Evolutionary conservation across 495 filamentous ascomycete species (phyloP).

Genomic region (Penicillium psychrofluorescens): DNA sequence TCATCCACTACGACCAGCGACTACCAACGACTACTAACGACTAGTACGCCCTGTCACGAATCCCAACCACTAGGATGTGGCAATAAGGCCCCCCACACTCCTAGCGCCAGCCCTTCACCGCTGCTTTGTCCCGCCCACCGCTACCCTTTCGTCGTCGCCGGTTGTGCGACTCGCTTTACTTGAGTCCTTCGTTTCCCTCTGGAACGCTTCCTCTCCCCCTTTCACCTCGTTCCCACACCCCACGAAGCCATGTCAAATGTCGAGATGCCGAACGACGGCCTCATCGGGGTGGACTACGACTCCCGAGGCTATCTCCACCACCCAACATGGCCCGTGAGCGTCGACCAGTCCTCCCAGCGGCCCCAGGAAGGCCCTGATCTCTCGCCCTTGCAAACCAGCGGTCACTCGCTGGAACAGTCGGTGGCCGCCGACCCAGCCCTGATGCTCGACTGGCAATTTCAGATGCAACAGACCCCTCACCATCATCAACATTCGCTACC

Average conservation of each 20-base stretch:
- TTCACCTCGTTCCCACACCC: constrained; percentile 2
- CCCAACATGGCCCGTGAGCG: constrained; percentile 35
- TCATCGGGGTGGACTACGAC: constrained; percentile 43
- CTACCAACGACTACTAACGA: too few relatives aligned
- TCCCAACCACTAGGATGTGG: too few relatives aligned
- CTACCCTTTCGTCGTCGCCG: constrained; percentile 16
- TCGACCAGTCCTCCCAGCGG: constrained; percentile 31
- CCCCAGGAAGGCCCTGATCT: constrained; percentile 33
- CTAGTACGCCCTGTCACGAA: too few relatives aligned
- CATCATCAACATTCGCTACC: constrained; percentile 20
- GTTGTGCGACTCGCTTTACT: constrained; percentile 12
- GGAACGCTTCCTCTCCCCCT: constrained; percentile 12
- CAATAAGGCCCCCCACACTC: constrained; percentile 1
- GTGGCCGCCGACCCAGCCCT: constrained; percentile 37
- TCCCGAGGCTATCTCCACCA: constrained; percentile 39
- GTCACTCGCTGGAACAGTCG: constrained; percentile 39
- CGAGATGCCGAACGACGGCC: constrained; percentile 36
- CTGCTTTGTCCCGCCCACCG: constrained; percentile 42
- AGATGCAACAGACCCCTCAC: constrained; percentile 36
- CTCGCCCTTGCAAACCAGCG: constrained; percentile 40
- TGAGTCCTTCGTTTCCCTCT: constrained; percentile 14
- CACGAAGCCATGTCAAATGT: constrained; percentile 35
- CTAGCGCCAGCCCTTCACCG: constrained; percentile 38
- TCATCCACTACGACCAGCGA: too few relatives aligned
- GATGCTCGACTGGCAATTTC: constrained; percentile 46